phyloP scores from a whole-genome alignment of 768 basidiomycete genomes.

The Lentinula raphanica region DNA sequence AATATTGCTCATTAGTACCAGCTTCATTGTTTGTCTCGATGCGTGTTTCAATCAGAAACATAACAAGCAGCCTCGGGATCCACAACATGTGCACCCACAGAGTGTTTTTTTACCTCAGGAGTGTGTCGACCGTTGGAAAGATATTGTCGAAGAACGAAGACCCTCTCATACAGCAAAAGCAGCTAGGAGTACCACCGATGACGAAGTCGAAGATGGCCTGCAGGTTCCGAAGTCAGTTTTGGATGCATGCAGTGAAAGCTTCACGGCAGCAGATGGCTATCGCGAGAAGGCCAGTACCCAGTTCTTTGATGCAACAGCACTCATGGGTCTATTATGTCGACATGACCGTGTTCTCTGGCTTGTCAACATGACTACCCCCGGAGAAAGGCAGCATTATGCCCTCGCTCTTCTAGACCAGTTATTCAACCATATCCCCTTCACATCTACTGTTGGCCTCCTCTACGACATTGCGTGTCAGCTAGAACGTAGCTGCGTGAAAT shows the following conservation, averaged over 20 bases:
- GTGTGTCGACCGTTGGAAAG: conserved; percentile 17
- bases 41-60: too few species aligned
- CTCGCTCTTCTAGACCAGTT: conserved; percentile 27
- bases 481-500: too few species aligned
- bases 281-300: conserved; percentile 24
- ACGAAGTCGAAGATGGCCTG: conserved; percentile 16
- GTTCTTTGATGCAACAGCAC: too few species aligned
- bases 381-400: conserved; percentile 28
- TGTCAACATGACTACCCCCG: conserved; percentile 30
- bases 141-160: conserved; percentile 12
- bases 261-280: conserved; percentile 23
- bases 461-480: too few species aligned
- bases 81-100: conserved; percentile 14
- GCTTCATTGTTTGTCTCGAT: conserved; percentile 26
- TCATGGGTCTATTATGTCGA: too few species aligned
- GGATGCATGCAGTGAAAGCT: conserved; percentile 27
- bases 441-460: too few species aligned
- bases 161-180: not conserved
- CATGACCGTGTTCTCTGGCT: too few species aligned
- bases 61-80: conserved; percentile 12
- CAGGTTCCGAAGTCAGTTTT: conserved; percentile 21
- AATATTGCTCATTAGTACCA: conserved; percentile 12
- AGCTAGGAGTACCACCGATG: conserved; percentile 7
- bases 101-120: conserved; percentile 17
- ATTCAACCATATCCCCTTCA: too few species aligned